Percentiles rank a stretch among this genome's conserved stretches.
Conservation (phyloP, 2,329 filamentous ascomycete genomes). For the Fusarium metavorans region DNA sequence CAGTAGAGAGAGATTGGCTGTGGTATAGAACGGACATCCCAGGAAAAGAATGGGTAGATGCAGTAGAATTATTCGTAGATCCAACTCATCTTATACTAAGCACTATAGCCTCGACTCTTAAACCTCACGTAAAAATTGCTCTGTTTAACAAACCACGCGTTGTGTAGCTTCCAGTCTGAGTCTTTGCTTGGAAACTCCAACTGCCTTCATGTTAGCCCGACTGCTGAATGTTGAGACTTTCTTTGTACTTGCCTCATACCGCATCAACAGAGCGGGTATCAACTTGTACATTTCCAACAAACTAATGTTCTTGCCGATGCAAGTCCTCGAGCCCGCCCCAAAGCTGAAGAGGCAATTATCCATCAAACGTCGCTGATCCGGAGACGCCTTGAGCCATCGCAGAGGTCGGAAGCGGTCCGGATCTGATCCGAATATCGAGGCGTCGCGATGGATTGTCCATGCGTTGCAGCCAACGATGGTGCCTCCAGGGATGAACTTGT, state of each 20-base stretch:
- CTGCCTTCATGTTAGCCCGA: not conserved
- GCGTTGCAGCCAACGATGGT: conserved; percentile 80
- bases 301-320: conserved; percentile 75
- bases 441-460: conserved; percentile 78
- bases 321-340: conserved; percentile 76
- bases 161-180: conserved; percentile 6
- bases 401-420: conserved; percentile 67
- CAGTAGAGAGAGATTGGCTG: not conserved
- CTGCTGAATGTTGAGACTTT: not conserved
- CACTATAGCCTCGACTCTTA: not conserved
- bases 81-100: not conserved
- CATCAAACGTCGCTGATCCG: conserved; percentile 50
- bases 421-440: conserved; percentile 75
- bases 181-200: not conserved
- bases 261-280: conserved; percentile 53
- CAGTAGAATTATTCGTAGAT: not conserved
- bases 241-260: conserved; percentile 6
- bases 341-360: conserved; percentile 62
- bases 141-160: conserved; percentile 25
- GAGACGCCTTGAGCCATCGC: conserved; percentile 67
- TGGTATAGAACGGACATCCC: not conserved
- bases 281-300: conserved; percentile 72
- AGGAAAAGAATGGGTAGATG: not conserved
- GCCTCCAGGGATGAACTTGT: conserved; percentile 71
- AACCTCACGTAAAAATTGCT: not conserved